These are phyloP conservation scores for Agrocybe praecox DNA, from an alignment of 768 basidiomycete species.

Conservation along the genomic window DNA sequence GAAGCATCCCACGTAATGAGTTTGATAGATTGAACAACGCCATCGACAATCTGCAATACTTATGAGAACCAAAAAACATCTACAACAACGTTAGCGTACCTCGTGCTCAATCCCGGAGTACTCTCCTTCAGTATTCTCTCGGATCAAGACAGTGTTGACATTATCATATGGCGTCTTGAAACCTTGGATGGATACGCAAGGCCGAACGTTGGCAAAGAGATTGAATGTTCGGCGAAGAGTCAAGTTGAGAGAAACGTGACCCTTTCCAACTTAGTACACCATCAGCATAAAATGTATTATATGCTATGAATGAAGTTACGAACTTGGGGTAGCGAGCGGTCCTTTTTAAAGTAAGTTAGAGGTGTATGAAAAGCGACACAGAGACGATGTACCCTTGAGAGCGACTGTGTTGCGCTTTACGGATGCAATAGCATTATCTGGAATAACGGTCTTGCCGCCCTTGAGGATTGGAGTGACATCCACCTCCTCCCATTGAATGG, in stretches of 20 bases:
- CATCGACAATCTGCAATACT: constrained; percentile 76
- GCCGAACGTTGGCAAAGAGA: constrained; percentile 97
- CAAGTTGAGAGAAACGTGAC: constrained; percentile 97
- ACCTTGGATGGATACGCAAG: constrained; percentile 93
- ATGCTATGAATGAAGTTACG: constrained; percentile 30
- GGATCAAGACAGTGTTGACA: constrained; percentile 96
- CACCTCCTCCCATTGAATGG: constrained; percentile 99
- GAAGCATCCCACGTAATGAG: constrained; percentile 99
- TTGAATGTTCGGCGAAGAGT: constrained; percentile 97
- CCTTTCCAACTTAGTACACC: constrained; percentile 82
- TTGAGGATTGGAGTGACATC: constrained; percentile 93
- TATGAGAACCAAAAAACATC: background rate
- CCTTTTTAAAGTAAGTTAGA: constrained; percentile 43
- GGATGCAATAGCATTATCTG: constrained; percentile 85
- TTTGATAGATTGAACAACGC: constrained; percentile 99
- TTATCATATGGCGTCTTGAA: constrained; percentile 99
- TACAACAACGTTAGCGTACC: constrained; percentile 44
- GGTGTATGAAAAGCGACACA: background rate
- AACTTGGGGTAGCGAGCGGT: constrained; percentile 96
- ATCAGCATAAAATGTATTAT: constrained; percentile 8
- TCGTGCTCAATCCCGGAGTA: constrained; percentile 99
- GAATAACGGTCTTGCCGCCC: constrained; percentile 96
- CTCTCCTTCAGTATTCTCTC: constrained; percentile 99
- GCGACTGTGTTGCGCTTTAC: constrained; percentile 98
- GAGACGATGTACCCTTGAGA: constrained; percentile 73